phyloP scores from a whole-genome alignment of 2,329 filamentous ascomycete species.

The Colletotrichum sp. region DNA sequence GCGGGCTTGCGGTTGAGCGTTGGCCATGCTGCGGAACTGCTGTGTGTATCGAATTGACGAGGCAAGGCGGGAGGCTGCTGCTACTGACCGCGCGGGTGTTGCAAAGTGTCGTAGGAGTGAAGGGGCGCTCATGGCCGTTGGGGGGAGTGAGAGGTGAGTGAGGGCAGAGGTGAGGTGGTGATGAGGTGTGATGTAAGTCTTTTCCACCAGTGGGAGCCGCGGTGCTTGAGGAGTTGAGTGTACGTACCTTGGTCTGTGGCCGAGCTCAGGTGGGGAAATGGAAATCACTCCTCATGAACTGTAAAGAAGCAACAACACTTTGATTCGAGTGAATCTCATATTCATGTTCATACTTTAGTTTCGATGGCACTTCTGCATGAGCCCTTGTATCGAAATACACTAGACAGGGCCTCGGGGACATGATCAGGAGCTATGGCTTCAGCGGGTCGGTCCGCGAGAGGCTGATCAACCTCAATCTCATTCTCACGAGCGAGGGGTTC shows the following conservation, averaged over 20 bases:
- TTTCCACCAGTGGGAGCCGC: not conserved
- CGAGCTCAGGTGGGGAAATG: conserved; percentile 2
- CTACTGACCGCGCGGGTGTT: not conserved
- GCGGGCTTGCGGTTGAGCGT: conserved; percentile 14
- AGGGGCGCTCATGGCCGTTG: not conserved
- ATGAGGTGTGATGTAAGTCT: not conserved
- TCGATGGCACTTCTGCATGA: not conserved
- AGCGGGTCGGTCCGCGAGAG: not conserved
- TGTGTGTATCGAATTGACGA: not conserved
- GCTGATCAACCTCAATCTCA: not conserved
- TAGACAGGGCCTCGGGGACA: not conserved
- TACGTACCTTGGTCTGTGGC: not conserved
- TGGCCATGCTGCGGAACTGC: not conserved
- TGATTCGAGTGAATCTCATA: not conserved
- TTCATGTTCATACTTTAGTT: not conserved
- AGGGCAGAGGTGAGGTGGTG: not conserved
- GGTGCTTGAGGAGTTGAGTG: not conserved
- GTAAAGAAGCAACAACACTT: not conserved
- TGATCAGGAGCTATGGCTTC: not conserved
- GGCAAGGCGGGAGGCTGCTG: not conserved
- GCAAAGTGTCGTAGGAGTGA: conserved; percentile 1
- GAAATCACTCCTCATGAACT: not conserved
- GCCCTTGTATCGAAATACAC: not conserved
- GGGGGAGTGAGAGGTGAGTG: not conserved
- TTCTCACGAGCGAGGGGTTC: not conserved